Base-by-base conservation (phyloP, 306 rosid genomes). In the Cucurbita maxima region DNA sequence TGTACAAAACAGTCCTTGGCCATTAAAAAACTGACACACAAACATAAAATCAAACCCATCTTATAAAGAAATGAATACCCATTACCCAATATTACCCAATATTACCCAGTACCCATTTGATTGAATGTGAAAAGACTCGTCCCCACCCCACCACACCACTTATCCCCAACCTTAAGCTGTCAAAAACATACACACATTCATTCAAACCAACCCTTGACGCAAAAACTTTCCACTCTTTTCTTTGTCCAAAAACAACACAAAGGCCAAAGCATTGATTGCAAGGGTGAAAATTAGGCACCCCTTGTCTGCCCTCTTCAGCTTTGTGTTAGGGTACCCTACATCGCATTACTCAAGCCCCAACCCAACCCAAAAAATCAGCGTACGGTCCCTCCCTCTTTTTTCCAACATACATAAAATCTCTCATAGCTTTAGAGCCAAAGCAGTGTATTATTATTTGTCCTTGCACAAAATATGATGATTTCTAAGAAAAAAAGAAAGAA, bases 301-400 rank as follows among this genome's bases (percentile, higher is more conserved):
- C 34, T 30, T 14, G 19, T 4, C 55, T 15, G 55, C 5, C 73
- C 73, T 30, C 30, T 48, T 69, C 48, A 14, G 58, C 43, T 48
- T 68, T 68, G 13, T 45, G 52, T 18, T 69, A 48, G 73, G 73
- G 73, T 69, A 48, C 73, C 73, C 73, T 69, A 67, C 56, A 40
- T 22, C 12, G 7, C 67, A 2, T 36, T 14, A 36, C 20, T 5
- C 3, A 25, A 47, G 57, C 43, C 47, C 57, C 51, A 40, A 40
- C 50, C 48, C 13, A 36, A 38, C 13, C 34, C 34, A 30, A 45
- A 67, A 40, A 10, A 18, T 41, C 36, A 41, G 52, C 13, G n/a
- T 18, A 63, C 34, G 13, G 16, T 63, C 13, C 34, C 34, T 59
- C 3, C 1, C 1, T 54, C 25, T 16, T 4, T 38, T 38, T 40